These are phyloP conservation scores for Aphanomyces astaci DNA, from an alignment of 352 stramenopile species.

Conservation along the genomic window DNA sequence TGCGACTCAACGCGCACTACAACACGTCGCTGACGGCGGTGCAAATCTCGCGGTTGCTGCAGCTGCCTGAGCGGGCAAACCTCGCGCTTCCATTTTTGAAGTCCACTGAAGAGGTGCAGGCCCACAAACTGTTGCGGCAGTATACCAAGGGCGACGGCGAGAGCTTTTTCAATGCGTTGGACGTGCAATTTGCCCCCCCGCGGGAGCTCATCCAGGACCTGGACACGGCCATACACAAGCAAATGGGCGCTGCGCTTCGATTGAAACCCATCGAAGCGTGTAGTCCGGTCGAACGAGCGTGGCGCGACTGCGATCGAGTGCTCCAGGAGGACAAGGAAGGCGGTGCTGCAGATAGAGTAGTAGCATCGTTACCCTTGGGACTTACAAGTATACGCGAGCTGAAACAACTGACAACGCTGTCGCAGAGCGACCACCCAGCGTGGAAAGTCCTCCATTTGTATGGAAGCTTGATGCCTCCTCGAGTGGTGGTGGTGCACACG, in stretches of 20 bases:
- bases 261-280: background rate
- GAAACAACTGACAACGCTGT: background rate
- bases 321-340: background rate
- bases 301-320: background rate
- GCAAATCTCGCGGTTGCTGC: conserved; percentile 42
- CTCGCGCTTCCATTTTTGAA: conserved; percentile 73
- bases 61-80: conserved; percentile 49
- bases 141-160: conserved; percentile 68
- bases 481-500: conserved; percentile 2
- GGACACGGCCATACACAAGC: background rate
- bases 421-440: background rate
- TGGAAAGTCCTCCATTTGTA: conserved; percentile 7
- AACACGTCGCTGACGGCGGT: conserved; percentile 33
- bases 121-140: conserved; percentile 51
- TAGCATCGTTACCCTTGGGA: background rate
- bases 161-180: conserved; percentile 15
- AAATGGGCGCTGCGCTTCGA: background rate
- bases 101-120: conserved; percentile 41
- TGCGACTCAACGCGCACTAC: conserved; percentile 43
- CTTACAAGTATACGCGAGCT: background rate
- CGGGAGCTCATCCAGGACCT: background rate
- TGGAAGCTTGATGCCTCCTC: background rate
- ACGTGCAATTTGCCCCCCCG: background rate
- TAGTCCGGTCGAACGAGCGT: background rate
- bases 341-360: background rate